Percentiles rank a stretch among this genome's conserved stretches.
Conservation (phyloP, 2,329 filamentous ascomycete species). For the Fusarium albidum region DNA sequence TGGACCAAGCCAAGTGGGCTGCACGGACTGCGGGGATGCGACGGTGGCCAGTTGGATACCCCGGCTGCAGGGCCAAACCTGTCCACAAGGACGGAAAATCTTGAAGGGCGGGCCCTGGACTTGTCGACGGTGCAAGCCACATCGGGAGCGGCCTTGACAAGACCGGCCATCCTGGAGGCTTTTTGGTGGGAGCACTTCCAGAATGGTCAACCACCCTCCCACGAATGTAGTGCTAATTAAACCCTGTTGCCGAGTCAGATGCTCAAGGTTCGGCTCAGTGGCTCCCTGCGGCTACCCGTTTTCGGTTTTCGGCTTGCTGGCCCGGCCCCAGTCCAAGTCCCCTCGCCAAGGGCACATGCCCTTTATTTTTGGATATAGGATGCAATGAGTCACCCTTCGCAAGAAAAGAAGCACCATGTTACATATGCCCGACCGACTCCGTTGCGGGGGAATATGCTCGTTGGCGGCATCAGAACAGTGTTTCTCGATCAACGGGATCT, state of each 20-base stretch:
- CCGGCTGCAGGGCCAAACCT: slow-evolving; percentile 19
- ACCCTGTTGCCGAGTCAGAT: slow-evolving; percentile 41
- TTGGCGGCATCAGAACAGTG: slow-evolving; percentile 6
- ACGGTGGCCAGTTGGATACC: slow-evolving; percentile 39
- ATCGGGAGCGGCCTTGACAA: slow-evolving; percentile 32
- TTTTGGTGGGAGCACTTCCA: slow-evolving; percentile 33
- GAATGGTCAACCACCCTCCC: slow-evolving; percentile 27
- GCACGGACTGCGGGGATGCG: slow-evolving; percentile 32
- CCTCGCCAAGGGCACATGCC: slow-evolving; percentile 16
- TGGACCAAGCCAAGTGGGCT: slow-evolving; percentile 34
- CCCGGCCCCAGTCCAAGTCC: slow-evolving; percentile 26
- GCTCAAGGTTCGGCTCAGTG: slow-evolving; percentile 29
- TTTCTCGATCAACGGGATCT: background rate
- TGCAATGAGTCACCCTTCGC: slow-evolving; percentile 31
- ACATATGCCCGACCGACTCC: background rate
- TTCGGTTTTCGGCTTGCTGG: slow-evolving; percentile 28
- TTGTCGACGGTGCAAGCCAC: slow-evolving; percentile 35
- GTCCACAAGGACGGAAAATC: slow-evolving; percentile 39
- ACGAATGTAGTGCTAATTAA: slow-evolving; percentile 33
- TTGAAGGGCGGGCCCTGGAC: slow-evolving; percentile 17
- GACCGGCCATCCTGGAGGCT: slow-evolving; percentile 15
- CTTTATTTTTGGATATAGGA: slow-evolving; percentile 18
- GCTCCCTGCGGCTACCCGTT: slow-evolving; percentile 30
- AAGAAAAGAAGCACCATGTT: slow-evolving; percentile 4
- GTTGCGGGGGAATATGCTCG: slow-evolving; percentile 4